Evolutionary conservation across 1,139 yeast genomes (phyloP).

Genomic region (Yamadazyma sp.): DNA sequence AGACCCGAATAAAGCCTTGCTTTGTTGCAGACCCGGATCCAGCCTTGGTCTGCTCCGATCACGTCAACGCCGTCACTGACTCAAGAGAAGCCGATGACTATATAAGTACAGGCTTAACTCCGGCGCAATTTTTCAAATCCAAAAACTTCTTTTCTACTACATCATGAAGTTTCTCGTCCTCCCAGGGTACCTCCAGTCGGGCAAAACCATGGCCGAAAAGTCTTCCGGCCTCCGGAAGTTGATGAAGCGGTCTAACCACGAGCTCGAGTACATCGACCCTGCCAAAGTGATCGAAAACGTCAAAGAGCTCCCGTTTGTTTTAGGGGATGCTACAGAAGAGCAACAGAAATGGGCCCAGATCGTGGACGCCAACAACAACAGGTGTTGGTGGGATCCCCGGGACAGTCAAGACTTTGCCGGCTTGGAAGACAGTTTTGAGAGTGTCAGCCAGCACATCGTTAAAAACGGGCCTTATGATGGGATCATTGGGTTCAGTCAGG

Average conservation of each 20-base stretch:
- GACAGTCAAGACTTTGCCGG: constrained; percentile 26
- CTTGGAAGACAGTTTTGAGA: constrained; percentile 29
- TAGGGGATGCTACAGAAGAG: constrained; percentile 28
- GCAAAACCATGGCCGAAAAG: constrained; percentile 71
- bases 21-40: no score
- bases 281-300: constrained; percentile 25
- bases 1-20: no score
- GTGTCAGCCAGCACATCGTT: constrained; percentile 55
- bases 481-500: constrained; percentile 88
- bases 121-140: no score
- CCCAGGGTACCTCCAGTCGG: constrained; percentile 62
- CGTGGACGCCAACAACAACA: constrained; percentile 50
- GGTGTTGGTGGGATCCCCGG: constrained; percentile 45
- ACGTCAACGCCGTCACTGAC: constrained; percentile 1
- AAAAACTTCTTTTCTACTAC: no score
- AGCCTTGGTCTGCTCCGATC: no score
- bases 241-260: constrained; percentile 56
- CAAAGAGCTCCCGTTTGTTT: constrained; percentile 29
- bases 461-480: constrained; percentile 88
- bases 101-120: neutral
- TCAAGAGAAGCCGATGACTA: neutral
- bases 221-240: constrained; percentile 77
- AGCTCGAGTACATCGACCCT: constrained; percentile 41
- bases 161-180: constrained; percentile 21
- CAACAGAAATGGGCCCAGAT: constrained; percentile 25